Evolutionary conservation across 2,329 filamentous ascomycete genomes (phyloP), one percentile per base, ranked within the genome.

Genomic region (Apiospora sp.): DNA sequence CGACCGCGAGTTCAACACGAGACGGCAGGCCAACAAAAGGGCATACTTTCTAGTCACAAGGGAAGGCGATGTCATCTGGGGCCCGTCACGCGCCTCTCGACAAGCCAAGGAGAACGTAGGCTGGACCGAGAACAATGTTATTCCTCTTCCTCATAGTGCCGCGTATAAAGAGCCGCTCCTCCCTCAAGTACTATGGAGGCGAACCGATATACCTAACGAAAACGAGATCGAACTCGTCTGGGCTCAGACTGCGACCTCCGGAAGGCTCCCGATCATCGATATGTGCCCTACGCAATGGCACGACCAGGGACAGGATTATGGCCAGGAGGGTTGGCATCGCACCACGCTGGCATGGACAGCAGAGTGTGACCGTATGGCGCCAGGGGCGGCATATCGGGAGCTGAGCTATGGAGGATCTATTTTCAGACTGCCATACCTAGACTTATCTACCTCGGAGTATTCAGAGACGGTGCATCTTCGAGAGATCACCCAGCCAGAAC

Each of bases 41-140:
- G 30, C 30, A n/a, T 10, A 37, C 19, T 61, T 61, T n/a, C 4
- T 58, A 19, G 51, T 58, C 3, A 58, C 27, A 19, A 16, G 30
- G 54, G 54, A 61, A 61, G 54, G 30, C 54, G 30, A 61, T 13
- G 54, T 61, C 7, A n/a, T 61, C 54, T 61, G 54, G 54, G 54
- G 54, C 54, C 54, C 54, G 54, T 61, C 54, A 10, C 54, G 54
- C 54, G 6, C 54, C 19, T 10, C 54, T 13, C 30, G 30, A 22
- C 30, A 7, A 61, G 49, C 54, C 8, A 37, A 61, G 30, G 54
- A 37, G 54, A 51, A 51, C 30, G 2, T 61, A 61, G 5, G 5
- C 54, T 61, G 54, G 54, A 61, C 54, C 54, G 30, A 61, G 7
- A 61, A 37, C 54, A 61, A 58, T 34, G 51, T 58, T 8, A 34